These are phyloP conservation scores for Immersiella caudata DNA, from an alignment of 495 filamentous ascomycete genomes.

Conservation along the genomic window DNA sequence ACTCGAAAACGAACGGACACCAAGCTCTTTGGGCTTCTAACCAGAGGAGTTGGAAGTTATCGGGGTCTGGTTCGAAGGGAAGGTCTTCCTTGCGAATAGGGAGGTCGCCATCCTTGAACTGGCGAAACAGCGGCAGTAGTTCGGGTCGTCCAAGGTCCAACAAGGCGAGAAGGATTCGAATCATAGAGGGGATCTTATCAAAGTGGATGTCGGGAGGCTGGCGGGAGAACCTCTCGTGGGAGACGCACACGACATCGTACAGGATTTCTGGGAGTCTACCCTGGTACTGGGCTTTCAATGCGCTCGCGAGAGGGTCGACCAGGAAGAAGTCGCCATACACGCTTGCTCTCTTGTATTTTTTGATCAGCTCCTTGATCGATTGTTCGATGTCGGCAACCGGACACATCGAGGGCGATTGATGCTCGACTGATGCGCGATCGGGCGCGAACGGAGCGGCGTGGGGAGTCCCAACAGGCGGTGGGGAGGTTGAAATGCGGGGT, in stretches of 20 bases:
- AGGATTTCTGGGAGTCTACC: not conserved
- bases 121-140: slow-evolving; percentile 1
- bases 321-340: not conserved
- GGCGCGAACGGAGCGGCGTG: too few species aligned
- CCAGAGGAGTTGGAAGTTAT: not conserved
- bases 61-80: not conserved
- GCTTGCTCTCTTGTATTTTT: not conserved
- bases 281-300: not conserved
- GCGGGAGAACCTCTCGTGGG: slow-evolving; percentile 5
- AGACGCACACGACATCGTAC: not conserved
- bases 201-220: slow-evolving; percentile 2
- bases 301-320: not conserved
- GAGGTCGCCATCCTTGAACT: slow-evolving; percentile 9
- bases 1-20: slow-evolving; percentile 12
- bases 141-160: slow-evolving; percentile 2
- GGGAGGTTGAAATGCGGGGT: too few species aligned
- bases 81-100: slow-evolving; percentile 4
- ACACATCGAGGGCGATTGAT: too few species aligned
- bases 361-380: too few species aligned
- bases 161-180: not conserved
- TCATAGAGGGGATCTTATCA: not conserved
- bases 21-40: slow-evolving; percentile 2
- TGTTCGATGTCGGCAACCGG: too few species aligned
- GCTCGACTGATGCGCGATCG: too few species aligned
- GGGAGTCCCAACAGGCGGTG: too few species aligned